Evolutionary conservation across 176 grass and related monocot species (phyloP), one percentile per base, ranked within the genome.

Genomic region (Phoenix dactylifera): DNA sequence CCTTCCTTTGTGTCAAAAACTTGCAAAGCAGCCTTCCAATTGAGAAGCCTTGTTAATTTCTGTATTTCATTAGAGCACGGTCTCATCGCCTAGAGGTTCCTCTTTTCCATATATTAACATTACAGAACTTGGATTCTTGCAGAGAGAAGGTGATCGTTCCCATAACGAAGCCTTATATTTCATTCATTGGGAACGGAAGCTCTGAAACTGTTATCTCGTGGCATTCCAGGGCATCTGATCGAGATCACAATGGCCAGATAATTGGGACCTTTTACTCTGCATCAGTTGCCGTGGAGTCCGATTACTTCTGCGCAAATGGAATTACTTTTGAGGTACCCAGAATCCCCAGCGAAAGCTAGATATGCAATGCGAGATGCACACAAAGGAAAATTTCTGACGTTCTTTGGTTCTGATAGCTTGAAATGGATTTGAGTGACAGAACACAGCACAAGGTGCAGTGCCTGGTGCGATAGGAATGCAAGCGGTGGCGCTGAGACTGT

Each of bases 121-220:
- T 0, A 35, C 2, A 35, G 1, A 24, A 25, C 6, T 15, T 59
- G 26, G 57, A 59, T 30, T 16, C 17, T 30, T 22, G 61, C 75
- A 98, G 93, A 75, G 93, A 98, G 82, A 98, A 98, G 76, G 93
- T 98, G 73, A 78, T 63, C 49, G 73, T 98, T 67, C 87, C 87
- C 23, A 79, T 78, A 66, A 86, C 84, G 57, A 98, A 92, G 84
- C 93, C 93, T 14, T 85, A 76, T 70, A 81, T 98, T 58, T 92
- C 87, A 35, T 81, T 98, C 26, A 89, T 92, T 64, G 81, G 84
- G 60, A 74, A 67, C 57, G 79, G 70, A 16, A 92, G 64, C 39
- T 78, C 72, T 1, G 67, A 55, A 2, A 85, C 93, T 67, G 85
- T 88, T 65, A 89, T 98, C 70, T 85, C 79, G 1, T 92, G 81